A percentile compares a stretch with the other conserved stretches of the same genome.
Conservation (phyloP, 192 early-diverging fungal genomes). For the Lobosporangium transversale region DNA sequence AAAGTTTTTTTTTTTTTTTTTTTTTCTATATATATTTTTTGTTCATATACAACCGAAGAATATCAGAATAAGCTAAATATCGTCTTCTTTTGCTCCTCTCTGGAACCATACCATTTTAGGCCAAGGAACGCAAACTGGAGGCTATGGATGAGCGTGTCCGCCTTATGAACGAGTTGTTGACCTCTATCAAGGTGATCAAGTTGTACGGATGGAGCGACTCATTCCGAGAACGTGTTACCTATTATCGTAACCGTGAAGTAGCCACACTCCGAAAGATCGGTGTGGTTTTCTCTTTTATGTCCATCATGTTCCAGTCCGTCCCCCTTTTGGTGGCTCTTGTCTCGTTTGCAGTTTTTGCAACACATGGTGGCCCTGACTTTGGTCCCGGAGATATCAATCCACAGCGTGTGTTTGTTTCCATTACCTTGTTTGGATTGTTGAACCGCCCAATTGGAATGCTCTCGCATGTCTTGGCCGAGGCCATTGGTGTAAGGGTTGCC, state of each 20-base stretch:
- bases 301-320: constrained; percentile 42
- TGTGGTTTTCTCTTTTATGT: constrained; percentile 43
- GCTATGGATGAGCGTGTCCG: constrained; percentile 54
- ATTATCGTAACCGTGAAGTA: constrained; percentile 36
- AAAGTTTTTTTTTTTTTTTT: neutral
- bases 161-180: constrained; percentile 51
- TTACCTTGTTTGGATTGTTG: constrained; percentile 30
- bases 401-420: constrained; percentile 31
- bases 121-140: constrained; percentile 30
- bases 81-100: neutral
- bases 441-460: constrained; percentile 42
- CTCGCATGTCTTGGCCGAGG: constrained; percentile 30
- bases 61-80: neutral
- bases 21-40: neutral
- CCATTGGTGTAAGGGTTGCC: constrained; percentile 26
- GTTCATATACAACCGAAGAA: neutral
- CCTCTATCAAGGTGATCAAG: constrained; percentile 57
- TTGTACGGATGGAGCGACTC: constrained; percentile 54
- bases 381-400: constrained; percentile 28
- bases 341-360: constrained; percentile 36
- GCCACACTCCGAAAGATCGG: constrained; percentile 49
- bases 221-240: constrained; percentile 28
- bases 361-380: constrained; percentile 23
- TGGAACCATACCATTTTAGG: constrained; percentile 2
- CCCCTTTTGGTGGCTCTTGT: constrained; percentile 33